Percentiles rank a stretch among this genome's conserved stretches.
These are phyloP conservation scores for Botryotinia convoluta DNA, from an alignment of 2,329 filamentous ascomycete genomes.

Conservation along the genomic window DNA sequence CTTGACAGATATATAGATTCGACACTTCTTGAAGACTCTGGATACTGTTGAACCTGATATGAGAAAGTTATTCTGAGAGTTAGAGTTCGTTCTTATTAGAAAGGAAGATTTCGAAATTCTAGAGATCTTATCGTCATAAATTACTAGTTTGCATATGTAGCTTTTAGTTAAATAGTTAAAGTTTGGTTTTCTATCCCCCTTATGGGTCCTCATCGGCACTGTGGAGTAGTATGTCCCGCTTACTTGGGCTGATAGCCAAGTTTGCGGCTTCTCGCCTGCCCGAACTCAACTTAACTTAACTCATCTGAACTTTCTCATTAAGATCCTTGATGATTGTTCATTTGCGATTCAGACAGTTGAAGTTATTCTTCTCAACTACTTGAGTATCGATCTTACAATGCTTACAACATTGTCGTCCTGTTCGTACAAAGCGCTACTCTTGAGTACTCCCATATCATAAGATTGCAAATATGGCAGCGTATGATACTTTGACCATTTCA, in stretches of 20 bases:
- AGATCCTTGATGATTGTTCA: constrained; percentile 3
- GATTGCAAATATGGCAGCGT: constrained; percentile 25
- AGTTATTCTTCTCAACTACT: constrained; percentile 12
- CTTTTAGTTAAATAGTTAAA: background rate
- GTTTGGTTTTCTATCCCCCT: background rate
- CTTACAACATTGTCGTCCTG: background rate
- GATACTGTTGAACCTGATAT: background rate
- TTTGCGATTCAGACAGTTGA: constrained; percentile 4
- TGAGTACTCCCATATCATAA: constrained; percentile 6
- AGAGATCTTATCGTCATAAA: background rate
- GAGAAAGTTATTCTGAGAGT: background rate
- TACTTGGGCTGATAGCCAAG: constrained; percentile 17
- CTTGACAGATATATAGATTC: background rate
- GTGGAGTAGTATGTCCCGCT: constrained; percentile 6
- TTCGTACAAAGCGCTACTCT: constrained; percentile 1
- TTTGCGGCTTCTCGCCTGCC: constrained; percentile 13
- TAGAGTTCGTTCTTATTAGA: background rate
- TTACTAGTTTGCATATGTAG: background rate
- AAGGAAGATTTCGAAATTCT: background rate
- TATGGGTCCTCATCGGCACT: background rate
- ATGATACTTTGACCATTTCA: constrained; percentile 24
- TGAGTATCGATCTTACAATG: constrained; percentile 12
- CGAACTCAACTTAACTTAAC: constrained; percentile 8
- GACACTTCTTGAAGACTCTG: background rate
- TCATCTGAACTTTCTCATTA: background rate